Percentiles rank a stretch among this genome's conserved stretches.
Evolutionary conservation across 2,329 filamentous ascomycete genomes (phyloP).

Genomic region (Coniella lustricola): DNA sequence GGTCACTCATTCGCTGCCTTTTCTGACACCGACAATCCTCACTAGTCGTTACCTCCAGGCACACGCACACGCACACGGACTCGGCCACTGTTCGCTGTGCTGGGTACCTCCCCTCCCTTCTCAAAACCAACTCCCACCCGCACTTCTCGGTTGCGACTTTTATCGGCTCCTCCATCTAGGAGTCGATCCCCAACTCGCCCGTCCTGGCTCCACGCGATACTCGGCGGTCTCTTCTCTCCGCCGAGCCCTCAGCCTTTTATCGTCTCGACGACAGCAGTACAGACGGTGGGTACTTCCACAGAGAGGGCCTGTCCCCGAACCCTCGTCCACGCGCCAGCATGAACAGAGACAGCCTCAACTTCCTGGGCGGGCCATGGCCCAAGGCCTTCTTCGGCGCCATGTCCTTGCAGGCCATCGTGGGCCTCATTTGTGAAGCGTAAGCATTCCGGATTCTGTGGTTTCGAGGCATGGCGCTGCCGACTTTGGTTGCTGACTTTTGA

Average conservation of each 20-base stretch:
- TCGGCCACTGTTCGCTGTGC: too few relatives aligned
- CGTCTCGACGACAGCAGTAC: slow-evolving; percentile 20
- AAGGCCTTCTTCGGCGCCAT: slow-evolving; percentile 75
- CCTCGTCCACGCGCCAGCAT: slow-evolving; percentile 23
- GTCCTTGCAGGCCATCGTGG: slow-evolving; percentile 68
- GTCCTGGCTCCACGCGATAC: slow-evolving; percentile 40
- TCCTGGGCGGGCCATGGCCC: slow-evolving; percentile 80
- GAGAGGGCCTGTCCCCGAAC: slow-evolving; percentile 27
- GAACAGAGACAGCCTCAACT: slow-evolving; percentile 54
- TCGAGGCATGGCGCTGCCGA: slow-evolving; percentile 9
- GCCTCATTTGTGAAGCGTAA: slow-evolving; percentile 80
- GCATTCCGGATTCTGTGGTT: slow-evolving; percentile 28
- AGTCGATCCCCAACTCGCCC: slow-evolving; percentile 28
- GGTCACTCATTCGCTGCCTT: neutral
- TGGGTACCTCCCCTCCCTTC: neutral
- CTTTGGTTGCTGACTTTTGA: neutral
- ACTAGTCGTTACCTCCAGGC: neutral
- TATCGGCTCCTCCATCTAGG: slow-evolving; percentile 19
- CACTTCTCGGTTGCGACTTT: neutral
- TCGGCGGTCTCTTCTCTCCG: slow-evolving; percentile 37
- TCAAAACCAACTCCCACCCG: slow-evolving; percentile 4
- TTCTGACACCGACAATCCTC: slow-evolving; percentile 11
- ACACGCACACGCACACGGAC: too few relatives aligned
- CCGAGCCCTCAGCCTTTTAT: slow-evolving; percentile 25
- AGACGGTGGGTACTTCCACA: slow-evolving; percentile 27